phyloP scores from a whole-genome alignment of 208 protist genomes.

The Novymonas esmeraldas region DNA sequence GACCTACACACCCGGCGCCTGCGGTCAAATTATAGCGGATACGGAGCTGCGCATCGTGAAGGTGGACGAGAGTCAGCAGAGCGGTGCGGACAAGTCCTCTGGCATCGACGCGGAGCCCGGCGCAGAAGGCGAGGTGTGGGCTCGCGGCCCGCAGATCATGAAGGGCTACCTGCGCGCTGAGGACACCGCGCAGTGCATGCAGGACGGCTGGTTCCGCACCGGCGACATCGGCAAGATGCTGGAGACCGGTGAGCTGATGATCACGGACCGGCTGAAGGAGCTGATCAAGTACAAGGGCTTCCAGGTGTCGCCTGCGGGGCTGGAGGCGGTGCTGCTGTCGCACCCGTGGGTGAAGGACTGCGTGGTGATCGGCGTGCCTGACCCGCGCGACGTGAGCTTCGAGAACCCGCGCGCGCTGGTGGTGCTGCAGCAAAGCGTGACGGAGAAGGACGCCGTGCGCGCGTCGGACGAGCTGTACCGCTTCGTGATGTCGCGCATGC shows the following conservation, averaged over 20 bases:
- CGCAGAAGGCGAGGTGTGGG: conserved; percentile 66
- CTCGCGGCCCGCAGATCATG: conserved; percentile 81
- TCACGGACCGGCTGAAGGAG: conserved; percentile 87
- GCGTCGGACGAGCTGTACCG: conserved; percentile 49
- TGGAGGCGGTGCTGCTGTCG: conserved; percentile 63
- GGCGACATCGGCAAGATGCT: conserved; percentile 76
- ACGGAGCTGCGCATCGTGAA: conserved; percentile 49
- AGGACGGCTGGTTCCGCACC: conserved; percentile 71
- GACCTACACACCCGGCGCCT: background rate
- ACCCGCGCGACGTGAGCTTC: conserved; percentile 44
- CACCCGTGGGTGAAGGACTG: conserved; percentile 69
- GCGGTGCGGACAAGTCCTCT: conserved; percentile 30
- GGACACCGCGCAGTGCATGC: conserved; percentile 48
- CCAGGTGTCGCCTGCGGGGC: conserved; percentile 82
- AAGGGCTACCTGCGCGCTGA: conserved; percentile 67
- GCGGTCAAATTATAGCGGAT: conserved; percentile 32
- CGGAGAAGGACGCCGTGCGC: conserved; percentile 31
- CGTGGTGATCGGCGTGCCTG: conserved; percentile 70
- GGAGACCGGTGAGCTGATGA: conserved; percentile 41
- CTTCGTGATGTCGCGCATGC: conserved; percentile 44
- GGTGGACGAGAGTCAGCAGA: conserved; percentile 47
- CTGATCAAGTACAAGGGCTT: conserved; percentile 93
- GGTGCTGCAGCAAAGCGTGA: conserved; percentile 38
- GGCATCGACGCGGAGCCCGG: conserved; percentile 35
- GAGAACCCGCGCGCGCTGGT: conserved; percentile 83